Conservation (phyloP, 139 green algal genomes). For the Tetradesmus obliquus region DNA sequence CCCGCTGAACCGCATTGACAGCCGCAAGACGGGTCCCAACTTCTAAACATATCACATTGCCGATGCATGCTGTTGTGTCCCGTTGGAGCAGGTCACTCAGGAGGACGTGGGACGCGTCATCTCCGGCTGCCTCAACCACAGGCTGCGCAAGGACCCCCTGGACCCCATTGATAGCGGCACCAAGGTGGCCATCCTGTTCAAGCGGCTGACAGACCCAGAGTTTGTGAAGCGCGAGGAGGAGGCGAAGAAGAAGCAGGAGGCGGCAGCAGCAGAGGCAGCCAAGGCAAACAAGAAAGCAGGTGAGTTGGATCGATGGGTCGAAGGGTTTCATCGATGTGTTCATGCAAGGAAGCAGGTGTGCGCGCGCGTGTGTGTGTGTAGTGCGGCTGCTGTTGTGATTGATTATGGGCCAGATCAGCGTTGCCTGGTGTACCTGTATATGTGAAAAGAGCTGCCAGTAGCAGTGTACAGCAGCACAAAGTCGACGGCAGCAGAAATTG, state of each 20-base stretch:
- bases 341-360: neutral
- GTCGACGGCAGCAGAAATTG: too few species aligned
- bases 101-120: slow-evolving; percentile 86
- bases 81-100: slow-evolving; percentile 61
- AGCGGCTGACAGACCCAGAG: slow-evolving; percentile 75
- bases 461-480: too few species aligned
- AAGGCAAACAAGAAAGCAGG: slow-evolving; percentile 76
- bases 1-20: too few species aligned
- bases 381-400: neutral
- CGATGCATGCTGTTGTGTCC: too few species aligned
- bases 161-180: slow-evolving; percentile 90
- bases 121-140: slow-evolving; percentile 88
- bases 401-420: too few species aligned
- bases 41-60: neutral
- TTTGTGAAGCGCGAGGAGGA: slow-evolving; percentile 64
- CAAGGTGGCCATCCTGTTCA: slow-evolving; percentile 87
- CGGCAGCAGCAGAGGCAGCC: slow-evolving; percentile 36
- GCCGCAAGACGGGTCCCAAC: neutral
- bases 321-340: neutral
- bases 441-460: too few species aligned
- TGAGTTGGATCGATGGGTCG: slow-evolving; percentile 62
- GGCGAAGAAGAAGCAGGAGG: slow-evolving; percentile 57
- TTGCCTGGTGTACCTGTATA: too few species aligned
- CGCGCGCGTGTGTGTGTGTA: neutral
- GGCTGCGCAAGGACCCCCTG: slow-evolving; percentile 93